Percentiles rank a stretch among this genome's conserved stretches.
These are phyloP conservation scores for Colletotrichum brevisporum DNA, from an alignment of 2,329 filamentous ascomycete genomes.

Conservation along the genomic window DNA sequence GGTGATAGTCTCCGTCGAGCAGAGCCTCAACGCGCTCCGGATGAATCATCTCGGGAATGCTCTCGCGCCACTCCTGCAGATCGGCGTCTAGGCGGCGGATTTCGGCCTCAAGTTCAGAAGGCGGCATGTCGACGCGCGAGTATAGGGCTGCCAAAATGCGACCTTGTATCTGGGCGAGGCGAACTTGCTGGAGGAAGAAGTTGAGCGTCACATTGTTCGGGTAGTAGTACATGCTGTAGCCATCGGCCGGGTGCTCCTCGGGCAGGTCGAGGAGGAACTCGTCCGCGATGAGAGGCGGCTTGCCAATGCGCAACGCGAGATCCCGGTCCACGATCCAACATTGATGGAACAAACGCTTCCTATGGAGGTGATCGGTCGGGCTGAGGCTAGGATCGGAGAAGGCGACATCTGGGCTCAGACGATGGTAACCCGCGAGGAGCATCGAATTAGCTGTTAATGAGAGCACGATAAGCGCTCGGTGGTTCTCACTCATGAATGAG, in stretches of 20 bases:
- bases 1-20: constrained; percentile 30
- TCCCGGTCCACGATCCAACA: constrained; percentile 35
- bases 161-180: constrained; percentile 33
- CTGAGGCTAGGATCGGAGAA: neutral
- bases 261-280: constrained; percentile 36
- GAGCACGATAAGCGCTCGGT: constrained; percentile 19
- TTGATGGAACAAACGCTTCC: constrained; percentile 30
- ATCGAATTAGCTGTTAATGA: constrained; percentile 25
- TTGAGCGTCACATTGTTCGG: constrained; percentile 31
- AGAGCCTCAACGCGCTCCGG: constrained; percentile 30
- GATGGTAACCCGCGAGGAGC: constrained; percentile 33
- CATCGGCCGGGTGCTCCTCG: constrained; percentile 34
- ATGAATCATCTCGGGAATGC: constrained; percentile 36
- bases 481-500: constrained; percentile 31
- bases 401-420: neutral
- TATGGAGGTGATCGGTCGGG: constrained; percentile 15
- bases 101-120: constrained; percentile 33
- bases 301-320: constrained; percentile 30
- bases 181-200: constrained; percentile 35
- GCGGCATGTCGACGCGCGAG: constrained; percentile 11
- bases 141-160: constrained; percentile 25
- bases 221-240: constrained; percentile 35
- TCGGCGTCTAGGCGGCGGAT: constrained; percentile 31
- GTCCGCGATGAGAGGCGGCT: constrained; percentile 34
- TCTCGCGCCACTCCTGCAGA: constrained; percentile 36